Evolutionary conservation across 163 green algal species (phyloP).

Genomic region (Scenedesmus sp.): DNA sequence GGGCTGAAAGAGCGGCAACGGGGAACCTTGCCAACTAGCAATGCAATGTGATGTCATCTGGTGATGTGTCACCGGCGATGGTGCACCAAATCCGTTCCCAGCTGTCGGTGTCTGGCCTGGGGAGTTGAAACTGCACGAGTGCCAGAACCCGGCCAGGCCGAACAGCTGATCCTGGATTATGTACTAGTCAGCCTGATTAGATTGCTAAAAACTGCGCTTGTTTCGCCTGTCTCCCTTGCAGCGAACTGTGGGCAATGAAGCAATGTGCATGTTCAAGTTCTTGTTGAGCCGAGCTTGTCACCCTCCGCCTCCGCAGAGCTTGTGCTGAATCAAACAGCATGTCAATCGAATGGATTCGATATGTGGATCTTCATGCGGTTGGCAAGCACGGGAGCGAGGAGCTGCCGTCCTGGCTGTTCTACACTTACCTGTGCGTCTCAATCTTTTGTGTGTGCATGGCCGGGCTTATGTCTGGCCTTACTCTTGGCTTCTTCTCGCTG

Average conservation of each 20-base stretch:
- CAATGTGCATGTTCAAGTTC: background rate
- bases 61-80: no score
- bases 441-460: conserved; percentile 77
- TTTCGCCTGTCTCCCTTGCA: background rate
- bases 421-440: conserved; percentile 14
- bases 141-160: no score
- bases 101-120: no score
- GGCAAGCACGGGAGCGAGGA: background rate
- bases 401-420: conserved; percentile 24
- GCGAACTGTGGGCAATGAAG: background rate
- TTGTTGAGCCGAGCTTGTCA: background rate
- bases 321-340: no score
- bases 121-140: no score
- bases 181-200: no score
- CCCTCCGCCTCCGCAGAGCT: background rate
- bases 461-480: conserved; percentile 90
- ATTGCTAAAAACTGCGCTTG: background rate
- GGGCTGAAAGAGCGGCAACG: no score
- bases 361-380: background rate
- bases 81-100: no score
- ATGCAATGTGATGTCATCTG: no score
- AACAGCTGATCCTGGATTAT: no score
- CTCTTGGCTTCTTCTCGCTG: conserved; percentile 89
- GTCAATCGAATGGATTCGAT: conserved; percentile 23
- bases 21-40: no score